Conservation (phyloP, 1,139 yeast genomes). For the Geotrichum carabidarum region DNA sequence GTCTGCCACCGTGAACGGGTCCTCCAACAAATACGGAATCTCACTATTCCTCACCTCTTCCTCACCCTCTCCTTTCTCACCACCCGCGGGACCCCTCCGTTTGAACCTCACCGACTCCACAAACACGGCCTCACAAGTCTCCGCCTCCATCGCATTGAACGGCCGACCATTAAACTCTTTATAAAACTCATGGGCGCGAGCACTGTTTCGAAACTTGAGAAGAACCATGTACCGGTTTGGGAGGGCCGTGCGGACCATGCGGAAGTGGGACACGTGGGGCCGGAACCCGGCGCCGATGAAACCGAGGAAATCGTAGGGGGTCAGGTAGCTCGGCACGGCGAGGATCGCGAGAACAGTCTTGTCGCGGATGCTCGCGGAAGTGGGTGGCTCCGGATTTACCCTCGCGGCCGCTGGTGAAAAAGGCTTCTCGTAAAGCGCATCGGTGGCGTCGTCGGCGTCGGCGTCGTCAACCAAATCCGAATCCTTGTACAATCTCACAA, state of each 20-base stretch:
- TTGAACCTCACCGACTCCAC: slow-evolving; percentile 55
- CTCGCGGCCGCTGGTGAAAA: not conserved
- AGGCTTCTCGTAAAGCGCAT: slow-evolving; percentile 14
- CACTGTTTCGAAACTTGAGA: slow-evolving; percentile 59
- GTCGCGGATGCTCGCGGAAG: not conserved
- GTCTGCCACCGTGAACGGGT: slow-evolving; percentile 55
- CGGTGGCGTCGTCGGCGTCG: slow-evolving; percentile 20
- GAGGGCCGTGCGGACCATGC: slow-evolving; percentile 62
- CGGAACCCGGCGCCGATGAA: slow-evolving; percentile 63
- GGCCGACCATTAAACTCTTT: slow-evolving; percentile 63
- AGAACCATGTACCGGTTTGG: slow-evolving; percentile 73
- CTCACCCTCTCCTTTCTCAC: not conserved
- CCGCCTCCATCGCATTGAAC: slow-evolving; percentile 87
- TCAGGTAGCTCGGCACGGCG: slow-evolving; percentile 83
- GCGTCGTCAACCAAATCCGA: slow-evolving; percentile 32
- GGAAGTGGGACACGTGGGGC: slow-evolving; percentile 60
- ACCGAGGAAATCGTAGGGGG: slow-evolving; percentile 78
- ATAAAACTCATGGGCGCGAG: slow-evolving; percentile 59
- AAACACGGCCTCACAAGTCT: slow-evolving; percentile 70
- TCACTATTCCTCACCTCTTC: slow-evolving; percentile 13
- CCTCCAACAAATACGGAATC: slow-evolving; percentile 64
- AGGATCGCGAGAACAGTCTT: slow-evolving; percentile 58
- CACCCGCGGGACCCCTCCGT: slow-evolving; percentile 15
- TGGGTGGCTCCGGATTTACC: not conserved
- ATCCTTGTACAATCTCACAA: slow-evolving; percentile 61